Base-by-base conservation (phyloP, 2,329 filamentous ascomycete genomes). In the Bipolaris cookei region DNA sequence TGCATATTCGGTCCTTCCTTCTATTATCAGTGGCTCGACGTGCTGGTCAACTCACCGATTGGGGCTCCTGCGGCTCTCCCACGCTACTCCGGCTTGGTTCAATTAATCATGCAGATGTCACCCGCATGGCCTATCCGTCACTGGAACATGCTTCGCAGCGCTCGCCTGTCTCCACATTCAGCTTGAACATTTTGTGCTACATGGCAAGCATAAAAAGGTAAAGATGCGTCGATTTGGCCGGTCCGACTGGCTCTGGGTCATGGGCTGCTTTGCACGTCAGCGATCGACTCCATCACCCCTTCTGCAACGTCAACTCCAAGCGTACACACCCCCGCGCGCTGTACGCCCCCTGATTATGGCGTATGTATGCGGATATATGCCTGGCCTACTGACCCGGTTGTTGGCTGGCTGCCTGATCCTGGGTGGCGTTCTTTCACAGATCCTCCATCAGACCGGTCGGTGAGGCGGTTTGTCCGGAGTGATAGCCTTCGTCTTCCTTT, bases 31-130 rank as follows among this genome's bases (percentile, higher is more conserved):
- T 13, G 39, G 32, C 28, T 43, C 35, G 20, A 45, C 54, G 57
- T 37, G 18, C 47, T 54, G 63, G 58, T 55, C 61, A 56, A 57
- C 58, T 58, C 34, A 51, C 58, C 60, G 59, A 59, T 58, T 48
- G 56, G 49, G 56, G 62, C 45, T 51, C 57, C 62, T 64, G 63
- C 58, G 59, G 60, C 62, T 66, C 63, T 56, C 62, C 58, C 58
- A 55, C 63, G 61, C 66, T 60, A 63, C 64, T 65, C 62, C 64
- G 62, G 67, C 51, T 54, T 28, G 32, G 43, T 54, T 54, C 72
- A 70, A 66, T 68, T 58, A 69, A 70, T 70, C 70, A 62, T 75
- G 74, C 73, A 76, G 70, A 67, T 67, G 72, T 71, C 72, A 76
- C 74, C 69, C 70, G 74, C 74, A 75, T 74, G 55, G 51, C 56